Percentiles rank a stretch among this genome's conserved stretches.
Evolutionary conservation across 2,329 filamentous ascomycete species (phyloP).

Genomic region (Xylaria sp.): DNA sequence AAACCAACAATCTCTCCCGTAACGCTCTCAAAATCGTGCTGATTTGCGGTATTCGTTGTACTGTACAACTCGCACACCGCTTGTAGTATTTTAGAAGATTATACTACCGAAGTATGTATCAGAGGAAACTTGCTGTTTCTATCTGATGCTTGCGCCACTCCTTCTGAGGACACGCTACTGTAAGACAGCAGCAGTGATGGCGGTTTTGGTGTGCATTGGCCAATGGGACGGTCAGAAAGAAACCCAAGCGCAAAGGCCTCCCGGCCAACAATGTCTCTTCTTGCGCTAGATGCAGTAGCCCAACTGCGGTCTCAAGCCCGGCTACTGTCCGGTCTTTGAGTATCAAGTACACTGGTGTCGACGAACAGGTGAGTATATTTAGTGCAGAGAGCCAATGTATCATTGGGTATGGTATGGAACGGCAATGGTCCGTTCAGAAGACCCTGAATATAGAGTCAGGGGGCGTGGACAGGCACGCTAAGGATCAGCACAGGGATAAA

Average conservation of each 20-base stretch:
- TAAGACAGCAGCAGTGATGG: neutral
- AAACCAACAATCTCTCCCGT: neutral
- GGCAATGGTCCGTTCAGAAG: conserved; percentile 3
- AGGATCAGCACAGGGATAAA: conserved; percentile 31
- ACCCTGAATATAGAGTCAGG: neutral
- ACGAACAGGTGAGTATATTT: neutral
- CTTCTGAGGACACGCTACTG: neutral
- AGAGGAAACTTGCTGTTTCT: neutral
- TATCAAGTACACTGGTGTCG: no score
- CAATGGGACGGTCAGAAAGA: neutral
- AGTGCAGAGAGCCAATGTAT: neutral
- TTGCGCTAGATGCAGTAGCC: neutral
- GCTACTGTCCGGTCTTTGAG: no score
- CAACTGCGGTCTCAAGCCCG: neutral
- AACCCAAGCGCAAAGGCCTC: neutral
- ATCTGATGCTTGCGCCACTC: no score
- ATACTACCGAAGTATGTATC: neutral
- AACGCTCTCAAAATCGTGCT: neutral
- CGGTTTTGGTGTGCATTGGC: neutral
- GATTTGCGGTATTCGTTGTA: neutral
- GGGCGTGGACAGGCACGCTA: neutral
- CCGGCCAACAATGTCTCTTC: neutral
- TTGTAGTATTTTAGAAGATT: neutral
- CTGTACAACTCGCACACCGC: neutral
- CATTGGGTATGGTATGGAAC: neutral